These are phyloP conservation scores for Isabelozyma pseudorhagii DNA, from an alignment of 805 yeast species.

Conservation along the genomic window DNA sequence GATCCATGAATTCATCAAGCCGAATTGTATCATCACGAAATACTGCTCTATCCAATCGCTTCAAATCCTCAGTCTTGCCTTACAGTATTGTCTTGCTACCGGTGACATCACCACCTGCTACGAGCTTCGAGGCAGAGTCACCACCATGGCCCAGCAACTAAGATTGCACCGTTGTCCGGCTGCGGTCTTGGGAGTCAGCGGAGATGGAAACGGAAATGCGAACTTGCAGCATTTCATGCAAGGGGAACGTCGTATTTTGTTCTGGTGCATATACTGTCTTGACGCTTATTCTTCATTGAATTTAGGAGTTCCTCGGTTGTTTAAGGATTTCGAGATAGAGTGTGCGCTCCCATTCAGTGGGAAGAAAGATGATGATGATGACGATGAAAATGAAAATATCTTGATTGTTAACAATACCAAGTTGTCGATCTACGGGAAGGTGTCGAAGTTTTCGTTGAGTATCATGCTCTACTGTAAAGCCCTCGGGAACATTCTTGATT, in stretches of 20 bases:
- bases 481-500: constrained; percentile 68
- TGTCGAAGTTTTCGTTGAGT: constrained; percentile 58
- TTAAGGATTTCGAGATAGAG: constrained; percentile 80
- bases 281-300: constrained; percentile 74
- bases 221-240: constrained; percentile 64
- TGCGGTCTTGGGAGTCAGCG: constrained; percentile 68
- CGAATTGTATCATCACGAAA: constrained; percentile 54
- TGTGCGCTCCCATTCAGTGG: constrained; percentile 76
- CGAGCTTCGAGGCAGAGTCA: constrained; percentile 69
- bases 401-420: constrained; percentile 57
- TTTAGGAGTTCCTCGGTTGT: constrained; percentile 77
- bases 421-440: constrained; percentile 67
- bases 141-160: constrained; percentile 81
- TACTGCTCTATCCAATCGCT: constrained; percentile 65
- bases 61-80: constrained; percentile 65
- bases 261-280: constrained; percentile 79
- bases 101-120: constrained; percentile 76
- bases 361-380: constrained; percentile 32
- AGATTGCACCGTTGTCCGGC: constrained; percentile 85
- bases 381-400: constrained; percentile 50
- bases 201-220: constrained; percentile 11
- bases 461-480: constrained; percentile 70
- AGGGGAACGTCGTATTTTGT: constrained; percentile 76
- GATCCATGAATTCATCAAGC: constrained; percentile 58
- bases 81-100: constrained; percentile 65